Evolutionary conservation across 2,329 filamentous ascomycete species (phyloP).

Genomic region (Trichoderma sp.): DNA sequence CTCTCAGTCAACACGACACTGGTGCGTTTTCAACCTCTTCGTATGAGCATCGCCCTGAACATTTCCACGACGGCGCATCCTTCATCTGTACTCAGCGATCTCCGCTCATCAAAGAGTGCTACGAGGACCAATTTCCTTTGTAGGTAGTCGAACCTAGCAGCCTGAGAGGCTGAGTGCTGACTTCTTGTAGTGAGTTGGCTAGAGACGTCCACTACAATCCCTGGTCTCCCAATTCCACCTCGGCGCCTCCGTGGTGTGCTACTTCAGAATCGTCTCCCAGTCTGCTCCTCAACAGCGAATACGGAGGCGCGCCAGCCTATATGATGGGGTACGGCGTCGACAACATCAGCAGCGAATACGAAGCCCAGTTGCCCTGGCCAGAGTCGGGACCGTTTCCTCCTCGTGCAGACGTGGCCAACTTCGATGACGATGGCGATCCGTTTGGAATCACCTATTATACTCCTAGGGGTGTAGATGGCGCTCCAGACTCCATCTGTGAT

Average conservation of each 20-base stretch:
- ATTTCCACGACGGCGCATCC: not conserved
- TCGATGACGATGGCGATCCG: not conserved
- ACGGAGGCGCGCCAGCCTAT: not conserved
- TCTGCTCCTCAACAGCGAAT: not conserved
- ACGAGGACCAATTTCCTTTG: not conserved
- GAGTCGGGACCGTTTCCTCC: not conserved
- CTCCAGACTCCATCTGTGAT: not conserved
- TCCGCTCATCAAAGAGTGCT: not conserved
- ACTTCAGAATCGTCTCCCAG: not conserved
- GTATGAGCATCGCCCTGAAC: not conserved
- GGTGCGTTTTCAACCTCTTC: not conserved
- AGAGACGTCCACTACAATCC: not conserved
- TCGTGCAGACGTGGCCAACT: not conserved
- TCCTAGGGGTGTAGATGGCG: not conserved
- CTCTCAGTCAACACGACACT: not conserved
- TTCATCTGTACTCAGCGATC: not conserved
- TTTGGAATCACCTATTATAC: not conserved
- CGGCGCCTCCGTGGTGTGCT: not conserved
- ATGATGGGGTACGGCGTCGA: not conserved
- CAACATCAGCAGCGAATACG: not conserved
- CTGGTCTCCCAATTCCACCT: not conserved
- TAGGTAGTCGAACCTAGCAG: not conserved
- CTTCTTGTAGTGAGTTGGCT: not conserved
- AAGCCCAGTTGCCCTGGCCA: not conserved
- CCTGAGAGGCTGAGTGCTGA: not conserved